Evolutionary conservation across 805 yeast genomes (phyloP), one percentile per base, ranked within the genome.

Genomic region (Candida coleopterorum): DNA sequence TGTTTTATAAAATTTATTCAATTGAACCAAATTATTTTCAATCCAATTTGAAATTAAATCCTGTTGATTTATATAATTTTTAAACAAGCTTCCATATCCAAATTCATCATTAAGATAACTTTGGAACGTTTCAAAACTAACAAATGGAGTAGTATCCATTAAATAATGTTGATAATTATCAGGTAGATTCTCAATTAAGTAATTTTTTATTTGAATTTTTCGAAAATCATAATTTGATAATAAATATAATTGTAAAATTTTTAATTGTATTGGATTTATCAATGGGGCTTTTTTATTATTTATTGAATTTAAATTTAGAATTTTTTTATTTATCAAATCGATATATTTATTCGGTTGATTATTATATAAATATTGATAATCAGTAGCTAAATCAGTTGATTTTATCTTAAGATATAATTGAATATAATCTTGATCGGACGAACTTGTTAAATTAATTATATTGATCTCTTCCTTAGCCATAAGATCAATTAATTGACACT

Each of bases 201-300:
- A 59, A 18, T 38, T 43, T 12, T 47, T 29, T 9, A 62, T 46
- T 18, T 55, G 55, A 18, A 42, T 37, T 32, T 53, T 60, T 30
- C 68, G 48, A 38, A 58, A 63, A 41, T 64, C 70, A 22, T 58
- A 50, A 25, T 56, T 58, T 14, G 63, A 50, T 6, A 63, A 42
- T n/a, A 64, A 34, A 32, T 52, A 50, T 22, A 52, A 50, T 18
- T 60, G 56, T 31, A 63, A 40, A 16, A 62, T 53, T 41, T 66
- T 66, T 17, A 44, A 29, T 22, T 50, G 43, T 18, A 62, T 27
- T 12, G 29, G 35, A 16, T 36, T 25, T 18, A 35, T 39, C 14
- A 52, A 34, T 6, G 28, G 31, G 3, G 9, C 12, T 6, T 15
- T 10, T 12, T 32, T 14, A 9, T 33, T 23, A 8, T 42, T 43